phyloP scores from a whole-genome alignment of 2,329 filamentous ascomycete species.

The Botrytis galanthina region DNA sequence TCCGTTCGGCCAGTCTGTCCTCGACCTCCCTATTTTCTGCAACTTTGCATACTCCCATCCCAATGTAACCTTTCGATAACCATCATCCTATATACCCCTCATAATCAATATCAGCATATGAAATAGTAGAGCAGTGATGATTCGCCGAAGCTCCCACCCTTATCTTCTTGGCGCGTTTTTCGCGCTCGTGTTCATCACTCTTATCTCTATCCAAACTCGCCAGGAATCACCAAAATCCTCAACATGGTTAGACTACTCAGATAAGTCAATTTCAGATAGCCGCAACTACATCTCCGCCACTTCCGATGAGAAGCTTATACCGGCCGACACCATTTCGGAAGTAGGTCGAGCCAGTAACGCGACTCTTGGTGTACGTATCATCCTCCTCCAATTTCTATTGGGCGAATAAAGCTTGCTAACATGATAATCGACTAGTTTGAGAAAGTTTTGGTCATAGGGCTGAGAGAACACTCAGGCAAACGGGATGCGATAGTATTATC shows the following conservation, averaged over 20 bases:
- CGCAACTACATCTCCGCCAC: background rate
- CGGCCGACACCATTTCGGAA: constrained; percentile 5
- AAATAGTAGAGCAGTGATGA: background rate
- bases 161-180: background rate
- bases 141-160: background rate
- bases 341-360: constrained; percentile 7
- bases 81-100: background rate
- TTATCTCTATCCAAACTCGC: background rate
- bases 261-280: background rate
- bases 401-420: background rate
- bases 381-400: background rate
- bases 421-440: constrained; percentile 38
- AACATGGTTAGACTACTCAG: constrained; percentile 14
- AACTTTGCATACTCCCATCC: background rate
- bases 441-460: constrained; percentile 47
- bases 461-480: constrained; percentile 48
- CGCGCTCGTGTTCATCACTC: background rate
- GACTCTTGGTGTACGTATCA: background rate
- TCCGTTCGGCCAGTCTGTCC: background rate
- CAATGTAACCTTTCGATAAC: background rate
- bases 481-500: constrained; percentile 47
- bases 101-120: background rate
- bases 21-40: background rate
- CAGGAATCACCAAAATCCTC: background rate
- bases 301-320: background rate